Evolutionary conservation across 495 filamentous ascomycete genomes (phyloP).

Genomic region (Pseudevernia furfuracea): DNA sequence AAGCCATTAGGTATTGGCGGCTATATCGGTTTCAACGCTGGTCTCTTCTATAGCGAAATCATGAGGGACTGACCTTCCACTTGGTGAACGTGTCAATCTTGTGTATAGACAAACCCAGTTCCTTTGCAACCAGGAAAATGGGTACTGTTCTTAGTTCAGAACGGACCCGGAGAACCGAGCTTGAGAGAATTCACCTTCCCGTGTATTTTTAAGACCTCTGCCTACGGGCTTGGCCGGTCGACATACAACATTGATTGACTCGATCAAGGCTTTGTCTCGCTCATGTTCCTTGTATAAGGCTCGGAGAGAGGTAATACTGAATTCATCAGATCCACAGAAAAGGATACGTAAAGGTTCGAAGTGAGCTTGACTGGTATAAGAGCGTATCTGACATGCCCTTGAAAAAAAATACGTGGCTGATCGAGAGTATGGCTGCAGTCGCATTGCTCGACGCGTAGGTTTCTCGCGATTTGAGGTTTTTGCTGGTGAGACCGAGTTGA

Average conservation of each 20-base stretch:
- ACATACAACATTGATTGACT: constrained; percentile 82
- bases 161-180: constrained; percentile 13
- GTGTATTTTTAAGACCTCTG: constrained; percentile 60
- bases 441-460: not conserved
- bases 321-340: constrained; percentile 91
- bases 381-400: not conserved
- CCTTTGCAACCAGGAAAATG: constrained; percentile 55
- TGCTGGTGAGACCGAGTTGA: not conserved
- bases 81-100: constrained; percentile 68
- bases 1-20: constrained; percentile 46
- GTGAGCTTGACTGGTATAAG: constrained; percentile 28
- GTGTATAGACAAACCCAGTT: constrained; percentile 60
- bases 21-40: constrained; percentile 32
- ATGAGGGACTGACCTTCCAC: constrained; percentile 55
- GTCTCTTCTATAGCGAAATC: not conserved
- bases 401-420: not conserved
- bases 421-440: not conserved
- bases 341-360: constrained; percentile 73
- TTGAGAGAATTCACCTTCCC: constrained; percentile 48
- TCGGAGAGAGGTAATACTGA: constrained; percentile 72
- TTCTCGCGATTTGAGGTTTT: not conserved
- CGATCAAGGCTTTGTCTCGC: constrained; percentile 49
- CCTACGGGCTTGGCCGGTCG: constrained; percentile 68
- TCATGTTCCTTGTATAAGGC: constrained; percentile 58
- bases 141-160: constrained; percentile 51